These are phyloP conservation scores for Aquilaria yunnanensis DNA, from an alignment of 345 rosid genomes.

Conservation along the genomic window DNA sequence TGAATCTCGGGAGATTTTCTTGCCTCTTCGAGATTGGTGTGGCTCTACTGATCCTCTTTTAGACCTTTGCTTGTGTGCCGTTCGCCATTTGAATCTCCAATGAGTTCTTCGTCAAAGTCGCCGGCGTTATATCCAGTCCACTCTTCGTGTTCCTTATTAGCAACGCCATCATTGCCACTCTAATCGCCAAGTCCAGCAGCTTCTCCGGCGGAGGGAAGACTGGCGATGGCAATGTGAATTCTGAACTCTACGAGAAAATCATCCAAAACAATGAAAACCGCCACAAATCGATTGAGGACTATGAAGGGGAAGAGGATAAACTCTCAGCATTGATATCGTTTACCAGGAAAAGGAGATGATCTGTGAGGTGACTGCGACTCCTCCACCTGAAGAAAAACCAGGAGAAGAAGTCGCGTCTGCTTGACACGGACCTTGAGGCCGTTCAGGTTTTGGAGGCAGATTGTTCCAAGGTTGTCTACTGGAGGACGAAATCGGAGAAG, in stretches of 20 bases:
- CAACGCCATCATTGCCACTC: slow-evolving; percentile 15
- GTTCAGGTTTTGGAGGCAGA: not conserved
- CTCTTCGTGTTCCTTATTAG: slow-evolving; percentile 54
- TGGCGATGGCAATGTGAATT: too few relatives aligned
- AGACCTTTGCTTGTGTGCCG: slow-evolving; percentile 49
- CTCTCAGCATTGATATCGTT: too few relatives aligned
- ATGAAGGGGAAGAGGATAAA: not conserved
- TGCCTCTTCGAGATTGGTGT: slow-evolving; percentile 37
- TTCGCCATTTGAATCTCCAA: slow-evolving; percentile 36
- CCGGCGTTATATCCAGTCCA: slow-evolving; percentile 39
- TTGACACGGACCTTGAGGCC: not conserved
- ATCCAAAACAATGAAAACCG: not conserved
- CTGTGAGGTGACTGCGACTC: too few relatives aligned
- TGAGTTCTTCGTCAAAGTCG: slow-evolving; percentile 31
- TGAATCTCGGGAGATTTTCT: slow-evolving; percentile 27
- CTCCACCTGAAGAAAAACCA: not conserved
- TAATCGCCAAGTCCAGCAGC: too few relatives aligned
- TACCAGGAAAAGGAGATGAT: too few relatives aligned
- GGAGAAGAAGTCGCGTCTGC: not conserved
- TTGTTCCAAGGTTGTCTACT: too few relatives aligned
- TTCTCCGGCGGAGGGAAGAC: too few relatives aligned
- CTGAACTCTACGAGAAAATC: not conserved
- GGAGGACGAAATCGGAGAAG: not conserved
- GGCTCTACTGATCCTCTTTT: slow-evolving; percentile 13
- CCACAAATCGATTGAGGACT: not conserved